Percentiles rank a stretch among this genome's conserved stretches.
Evolutionary conservation across 2,329 filamentous ascomycete genomes (phyloP).

Genomic region (Curvularia spicifera): DNA sequence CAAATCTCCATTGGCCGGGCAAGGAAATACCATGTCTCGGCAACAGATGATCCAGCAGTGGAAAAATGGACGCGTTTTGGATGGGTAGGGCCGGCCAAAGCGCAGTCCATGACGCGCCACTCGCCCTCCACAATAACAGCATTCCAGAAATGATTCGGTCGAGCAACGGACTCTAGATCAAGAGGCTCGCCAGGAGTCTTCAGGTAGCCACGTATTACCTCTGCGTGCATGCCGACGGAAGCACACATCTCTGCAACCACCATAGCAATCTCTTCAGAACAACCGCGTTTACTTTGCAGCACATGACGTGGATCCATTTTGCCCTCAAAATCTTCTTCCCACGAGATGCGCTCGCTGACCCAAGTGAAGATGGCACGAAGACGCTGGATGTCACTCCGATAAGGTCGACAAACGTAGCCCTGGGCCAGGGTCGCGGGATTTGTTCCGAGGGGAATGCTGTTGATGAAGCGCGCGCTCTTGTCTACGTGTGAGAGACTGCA

Average conservation of each 20-base stretch:
- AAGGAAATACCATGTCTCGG: slow-evolving; percentile 95
- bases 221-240: slow-evolving; percentile 85
- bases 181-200: slow-evolving; percentile 80
- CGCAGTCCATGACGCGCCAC: slow-evolving; percentile 96
- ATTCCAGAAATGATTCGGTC: slow-evolving; percentile 98
- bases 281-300: slow-evolving; percentile 82
- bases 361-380: slow-evolving; percentile 95
- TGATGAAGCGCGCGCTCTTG: slow-evolving; percentile 92
- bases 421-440: slow-evolving; percentile 85
- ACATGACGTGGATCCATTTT: slow-evolving; percentile 81
- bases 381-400: slow-evolving; percentile 90
- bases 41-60: slow-evolving; percentile 68
- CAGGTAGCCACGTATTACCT: slow-evolving; percentile 86
- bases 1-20: slow-evolving; percentile 85
- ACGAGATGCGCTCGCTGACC: slow-evolving; percentile 92
- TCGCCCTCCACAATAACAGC: slow-evolving; percentile 89
- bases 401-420: slow-evolving; percentile 90
- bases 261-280: slow-evolving; percentile 85
- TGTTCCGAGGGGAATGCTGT: slow-evolving; percentile 78
- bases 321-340: slow-evolving; percentile 95
- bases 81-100: slow-evolving; percentile 87
- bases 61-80: slow-evolving; percentile 81
- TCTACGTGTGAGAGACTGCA: slow-evolving; percentile 88
- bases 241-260: slow-evolving; percentile 93
- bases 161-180: slow-evolving; percentile 81